A percentile compares a stretch with the other conserved stretches of the same genome.
These are phyloP conservation scores for Flaveria trinervia DNA, from an alignment of 129 eudicot species.

Conservation along the genomic window DNA sequence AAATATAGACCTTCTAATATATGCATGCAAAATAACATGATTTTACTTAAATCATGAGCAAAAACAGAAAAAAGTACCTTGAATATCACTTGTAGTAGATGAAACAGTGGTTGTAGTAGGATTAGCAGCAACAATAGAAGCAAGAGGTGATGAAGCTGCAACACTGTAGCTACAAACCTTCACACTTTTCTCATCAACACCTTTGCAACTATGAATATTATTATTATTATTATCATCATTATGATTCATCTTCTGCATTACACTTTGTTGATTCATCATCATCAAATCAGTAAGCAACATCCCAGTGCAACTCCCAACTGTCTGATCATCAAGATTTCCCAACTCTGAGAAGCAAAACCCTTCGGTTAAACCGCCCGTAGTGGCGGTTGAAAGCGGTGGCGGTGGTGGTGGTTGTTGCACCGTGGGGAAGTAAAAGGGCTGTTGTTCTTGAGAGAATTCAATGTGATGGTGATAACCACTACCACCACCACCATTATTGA, in stretches of 20 bases:
- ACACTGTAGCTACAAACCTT: conserved; percentile 13
- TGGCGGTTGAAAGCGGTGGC: not conserved
- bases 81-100: conserved; percentile 45
- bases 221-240: no score
- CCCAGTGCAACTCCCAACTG: conserved; percentile 31
- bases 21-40: not conserved
- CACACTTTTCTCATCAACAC: conserved; percentile 43
- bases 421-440: conserved; percentile 41
- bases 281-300: conserved; percentile 41
- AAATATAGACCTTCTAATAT: no score
- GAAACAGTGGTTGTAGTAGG: conserved; percentile 34
- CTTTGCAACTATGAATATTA: conserved; percentile 16
- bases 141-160: conserved; percentile 19
- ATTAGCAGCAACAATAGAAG: conserved; percentile 26
- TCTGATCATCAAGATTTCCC: conserved; percentile 30
- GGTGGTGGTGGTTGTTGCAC: conserved; percentile 21
- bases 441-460: conserved; percentile 39
- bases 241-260: conserved; percentile 7
- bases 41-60: not conserved
- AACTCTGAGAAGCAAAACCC: conserved; percentile 55
- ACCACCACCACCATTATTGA: not conserved
- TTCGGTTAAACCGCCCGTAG: conserved; percentile 15
- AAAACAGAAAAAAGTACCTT: conserved; percentile 40
- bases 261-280: conserved; percentile 42
- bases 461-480: not conserved